Evolutionary conservation across 2,329 filamentous ascomycete species (phyloP).

Genomic region (Xylaria sp.): DNA sequence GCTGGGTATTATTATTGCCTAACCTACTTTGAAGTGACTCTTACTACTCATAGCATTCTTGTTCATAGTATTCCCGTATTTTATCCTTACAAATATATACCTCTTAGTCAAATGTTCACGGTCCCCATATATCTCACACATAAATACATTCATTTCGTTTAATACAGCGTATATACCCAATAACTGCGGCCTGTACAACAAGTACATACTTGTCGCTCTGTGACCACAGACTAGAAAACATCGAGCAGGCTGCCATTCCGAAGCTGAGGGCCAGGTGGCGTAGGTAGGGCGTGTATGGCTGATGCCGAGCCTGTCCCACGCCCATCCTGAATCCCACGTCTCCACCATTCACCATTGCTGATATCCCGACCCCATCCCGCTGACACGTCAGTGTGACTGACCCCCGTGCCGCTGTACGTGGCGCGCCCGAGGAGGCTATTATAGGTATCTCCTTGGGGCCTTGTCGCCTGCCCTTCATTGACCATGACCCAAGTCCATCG

Average conservation of each 20-base stretch:
- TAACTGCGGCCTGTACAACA: background rate
- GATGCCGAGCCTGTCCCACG: slow-evolving; percentile 3
- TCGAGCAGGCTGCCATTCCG: background rate
- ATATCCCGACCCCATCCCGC: slow-evolving; percentile 24
- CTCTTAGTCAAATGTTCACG: background rate
- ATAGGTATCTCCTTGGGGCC: background rate
- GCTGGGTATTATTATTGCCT: background rate
- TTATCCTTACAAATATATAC: background rate
- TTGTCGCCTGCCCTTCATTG: slow-evolving; percentile 18
- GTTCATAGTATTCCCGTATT: background rate
- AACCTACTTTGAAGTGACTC: background rate
- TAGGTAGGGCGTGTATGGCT: slow-evolving; percentile 3
- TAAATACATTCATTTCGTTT: background rate
- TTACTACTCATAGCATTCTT: background rate
- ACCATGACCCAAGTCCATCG: slow-evolving; percentile 45
- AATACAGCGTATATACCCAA: background rate
- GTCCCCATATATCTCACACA: background rate
- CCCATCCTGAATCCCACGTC: slow-evolving; percentile 18
- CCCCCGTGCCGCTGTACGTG: slow-evolving; percentile 12
- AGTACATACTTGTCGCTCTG: background rate
- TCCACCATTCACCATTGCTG: slow-evolving; percentile 31
- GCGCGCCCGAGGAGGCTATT: slow-evolving; percentile 5
- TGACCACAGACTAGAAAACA: background rate
- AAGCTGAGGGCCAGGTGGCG: background rate
- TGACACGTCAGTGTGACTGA: slow-evolving; percentile 36